Evolutionary conservation across 1,284 basidiomycete species (phyloP), one percentile per base, ranked within the genome.

Genomic region (Mycosarcoma maydis): DNA sequence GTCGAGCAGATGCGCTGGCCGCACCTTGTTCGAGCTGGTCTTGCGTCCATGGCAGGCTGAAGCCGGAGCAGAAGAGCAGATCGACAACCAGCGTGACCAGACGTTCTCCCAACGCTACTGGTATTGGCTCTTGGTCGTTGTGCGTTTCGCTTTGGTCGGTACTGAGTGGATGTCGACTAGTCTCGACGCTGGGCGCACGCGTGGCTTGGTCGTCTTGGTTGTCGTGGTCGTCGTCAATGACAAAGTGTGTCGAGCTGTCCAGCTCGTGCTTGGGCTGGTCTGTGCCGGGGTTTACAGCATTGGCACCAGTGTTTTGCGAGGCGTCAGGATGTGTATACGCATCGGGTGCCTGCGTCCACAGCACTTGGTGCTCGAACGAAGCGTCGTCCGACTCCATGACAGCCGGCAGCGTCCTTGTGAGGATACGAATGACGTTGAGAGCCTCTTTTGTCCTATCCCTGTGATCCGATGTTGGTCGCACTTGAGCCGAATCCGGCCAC

Each of bases 31-130:
- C 44, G 11, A 76, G 61, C 42, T 76, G 73, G 29, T 81, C 78
- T 24, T 75, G 71, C 2, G 77, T 78, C 75, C 77, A 78, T 5
- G 78, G 80, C 10, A 81, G 61, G 20, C 77, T 73, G 58, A 81
- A 80, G 33, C 78, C 78, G 14, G 77, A 67, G 51, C 74, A 76
- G 49, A 81, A 81, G 27, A 81, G 70, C 8, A 80, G 64, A 36
- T 81, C 77, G 30, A 80, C 45, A 16, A 70, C 45, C 7, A 73
- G 44, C 11, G 48, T 43, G 9, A 75, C 40, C 2, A 78, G 50
- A 11, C 72, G 53, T 26, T 78, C 74, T 6, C 57, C 70, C 9
- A 78, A 48, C 0, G 67, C 51, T 2, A 66, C 30, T 20, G 58
- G 61, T 26, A 50, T 36, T n/a, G 52, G 16, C 19, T 57, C 57